phyloP scores from a whole-genome alignment of 345 rosid genomes.

The Atalantia buxifolia region DNA sequence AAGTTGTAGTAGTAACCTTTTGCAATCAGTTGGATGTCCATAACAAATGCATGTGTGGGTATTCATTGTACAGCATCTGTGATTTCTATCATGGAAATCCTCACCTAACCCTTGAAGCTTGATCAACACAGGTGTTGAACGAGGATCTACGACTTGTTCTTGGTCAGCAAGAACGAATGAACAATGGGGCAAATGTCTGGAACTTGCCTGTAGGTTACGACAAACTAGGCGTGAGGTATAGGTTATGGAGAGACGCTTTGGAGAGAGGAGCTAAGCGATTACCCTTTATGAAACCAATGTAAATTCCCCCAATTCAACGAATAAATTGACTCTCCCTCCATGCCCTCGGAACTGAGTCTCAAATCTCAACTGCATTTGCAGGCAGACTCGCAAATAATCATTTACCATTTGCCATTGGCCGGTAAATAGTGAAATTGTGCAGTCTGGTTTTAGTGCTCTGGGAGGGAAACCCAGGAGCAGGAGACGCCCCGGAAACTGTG shows the following conservation, averaged over 20 bases:
- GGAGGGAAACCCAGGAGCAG: not conserved
- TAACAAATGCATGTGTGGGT: not conserved
- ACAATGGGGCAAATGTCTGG: slow-evolving; percentile 86
- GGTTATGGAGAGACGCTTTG: slow-evolving; percentile 79
- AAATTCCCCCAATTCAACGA: not conserved
- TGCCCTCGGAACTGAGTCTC: not conserved
- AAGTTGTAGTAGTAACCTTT: not conserved
- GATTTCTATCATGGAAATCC: not conserved
- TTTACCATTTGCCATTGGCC: not conserved
- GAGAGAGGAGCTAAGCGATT: slow-evolving; percentile 61
- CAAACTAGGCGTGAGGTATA: slow-evolving; percentile 91
- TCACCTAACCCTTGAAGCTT: not conserved
- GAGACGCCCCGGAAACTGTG: slow-evolving; percentile 21
- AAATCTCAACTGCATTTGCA: not conserved
- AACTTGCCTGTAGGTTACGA: slow-evolving; percentile 89
- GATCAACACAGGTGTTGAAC: slow-evolving; percentile 65
- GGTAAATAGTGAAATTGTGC: not conserved
- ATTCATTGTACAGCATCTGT: not conserved
- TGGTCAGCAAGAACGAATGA: slow-evolving; percentile 96
- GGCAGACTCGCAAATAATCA: slow-evolving; percentile 1
- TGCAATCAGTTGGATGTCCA: not conserved
- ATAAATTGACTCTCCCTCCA: slow-evolving; percentile 13
- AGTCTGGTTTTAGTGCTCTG: not conserved
- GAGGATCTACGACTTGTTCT: slow-evolving; percentile 85
- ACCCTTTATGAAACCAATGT: slow-evolving; percentile 53